A percentile compares a stretch with the other conserved stretches of the same genome.
phyloP scores from a whole-genome alignment of 108 stramenopile species.

The Parietichytrium sp. region DNA sequence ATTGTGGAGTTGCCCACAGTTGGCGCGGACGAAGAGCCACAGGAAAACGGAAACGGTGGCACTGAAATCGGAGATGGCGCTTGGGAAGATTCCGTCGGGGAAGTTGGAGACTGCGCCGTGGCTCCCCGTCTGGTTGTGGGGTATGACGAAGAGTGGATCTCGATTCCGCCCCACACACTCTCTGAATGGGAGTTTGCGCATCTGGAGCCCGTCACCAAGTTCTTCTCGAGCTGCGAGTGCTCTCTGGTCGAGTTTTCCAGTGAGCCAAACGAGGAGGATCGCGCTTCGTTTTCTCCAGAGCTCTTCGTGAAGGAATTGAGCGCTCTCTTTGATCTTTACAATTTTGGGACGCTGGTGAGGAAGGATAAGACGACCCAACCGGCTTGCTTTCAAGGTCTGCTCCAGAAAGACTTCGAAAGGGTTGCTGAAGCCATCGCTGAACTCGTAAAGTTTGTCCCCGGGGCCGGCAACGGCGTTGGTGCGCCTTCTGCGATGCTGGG shows the following conservation, averaged over 20 bases:
- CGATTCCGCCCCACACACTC: neutral
- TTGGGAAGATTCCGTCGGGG: too few relatives aligned
- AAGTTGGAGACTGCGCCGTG: too few relatives aligned
- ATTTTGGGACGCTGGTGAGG: neutral
- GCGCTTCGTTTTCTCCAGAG: neutral
- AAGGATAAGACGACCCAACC: neutral
- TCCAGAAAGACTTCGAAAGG: too few relatives aligned
- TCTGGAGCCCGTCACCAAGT: neutral
- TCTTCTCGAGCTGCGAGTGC: neutral
- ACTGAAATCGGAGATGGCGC: too few relatives aligned
- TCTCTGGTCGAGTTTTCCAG: neutral
- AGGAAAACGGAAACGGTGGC: too few relatives aligned
- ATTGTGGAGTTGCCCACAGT: too few relatives aligned
- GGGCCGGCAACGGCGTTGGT: too few relatives aligned
- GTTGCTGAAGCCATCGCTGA: too few relatives aligned
- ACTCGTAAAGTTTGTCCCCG: too few relatives aligned
- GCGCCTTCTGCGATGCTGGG: too few relatives aligned
- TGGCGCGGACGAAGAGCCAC: too few relatives aligned
- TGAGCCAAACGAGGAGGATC: neutral
- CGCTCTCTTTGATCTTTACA: conserved; percentile 25
- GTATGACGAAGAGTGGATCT: conserved; percentile 35
- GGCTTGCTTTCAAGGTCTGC: too few relatives aligned
- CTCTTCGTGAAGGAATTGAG: neutral
- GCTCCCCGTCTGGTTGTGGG: conserved; percentile 8
- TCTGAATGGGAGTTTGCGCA: conserved; percentile 25